phyloP scores from a whole-genome alignment of 2,329 filamentous ascomycete genomes.

The Didymella lethalis region DNA sequence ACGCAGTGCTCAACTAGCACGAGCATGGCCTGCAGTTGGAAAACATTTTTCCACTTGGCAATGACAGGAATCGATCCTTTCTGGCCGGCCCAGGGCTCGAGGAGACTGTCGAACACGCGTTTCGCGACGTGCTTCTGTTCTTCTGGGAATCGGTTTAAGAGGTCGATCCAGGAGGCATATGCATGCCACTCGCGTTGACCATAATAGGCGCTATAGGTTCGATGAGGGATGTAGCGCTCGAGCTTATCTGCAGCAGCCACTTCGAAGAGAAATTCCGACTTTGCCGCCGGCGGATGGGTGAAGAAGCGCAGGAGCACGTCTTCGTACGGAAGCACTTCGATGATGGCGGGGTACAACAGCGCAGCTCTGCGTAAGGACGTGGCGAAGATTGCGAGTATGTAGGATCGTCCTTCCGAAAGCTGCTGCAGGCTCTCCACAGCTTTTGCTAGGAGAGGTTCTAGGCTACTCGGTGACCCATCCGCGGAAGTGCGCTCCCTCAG shows the following conservation, averaged over 20 bases:
- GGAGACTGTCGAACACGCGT: constrained; percentile 45
- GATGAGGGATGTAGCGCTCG: constrained; percentile 39
- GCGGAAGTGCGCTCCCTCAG: constrained; percentile 8
- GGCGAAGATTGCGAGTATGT: constrained; percentile 43
- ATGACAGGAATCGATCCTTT: constrained; percentile 54
- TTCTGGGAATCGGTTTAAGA: constrained; percentile 52
- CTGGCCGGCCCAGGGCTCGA: constrained; percentile 56
- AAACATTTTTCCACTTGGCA: constrained; percentile 57
- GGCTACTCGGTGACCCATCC: neutral
- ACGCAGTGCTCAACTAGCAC: constrained; percentile 53
- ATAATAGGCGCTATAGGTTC: constrained; percentile 55
- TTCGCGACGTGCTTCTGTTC: constrained; percentile 34
- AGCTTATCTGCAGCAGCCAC: constrained; percentile 49
- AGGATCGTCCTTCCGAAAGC: constrained; percentile 46
- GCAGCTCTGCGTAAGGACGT: constrained; percentile 44
- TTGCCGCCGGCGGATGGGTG: constrained; percentile 52
- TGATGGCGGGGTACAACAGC: constrained; percentile 37
- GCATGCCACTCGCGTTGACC: constrained; percentile 54
- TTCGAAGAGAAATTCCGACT: constrained; percentile 57
- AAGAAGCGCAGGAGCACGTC: constrained; percentile 52
- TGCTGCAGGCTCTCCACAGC: constrained; percentile 37
- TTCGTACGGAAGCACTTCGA: constrained; percentile 47
- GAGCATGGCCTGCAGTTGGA: constrained; percentile 58
- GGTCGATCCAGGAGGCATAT: constrained; percentile 56
- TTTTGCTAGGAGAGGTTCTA: constrained; percentile 35